phyloP scores from a whole-genome alignment of 768 basidiomycete species.

The Agaricus sinodeliciosus region DNA sequence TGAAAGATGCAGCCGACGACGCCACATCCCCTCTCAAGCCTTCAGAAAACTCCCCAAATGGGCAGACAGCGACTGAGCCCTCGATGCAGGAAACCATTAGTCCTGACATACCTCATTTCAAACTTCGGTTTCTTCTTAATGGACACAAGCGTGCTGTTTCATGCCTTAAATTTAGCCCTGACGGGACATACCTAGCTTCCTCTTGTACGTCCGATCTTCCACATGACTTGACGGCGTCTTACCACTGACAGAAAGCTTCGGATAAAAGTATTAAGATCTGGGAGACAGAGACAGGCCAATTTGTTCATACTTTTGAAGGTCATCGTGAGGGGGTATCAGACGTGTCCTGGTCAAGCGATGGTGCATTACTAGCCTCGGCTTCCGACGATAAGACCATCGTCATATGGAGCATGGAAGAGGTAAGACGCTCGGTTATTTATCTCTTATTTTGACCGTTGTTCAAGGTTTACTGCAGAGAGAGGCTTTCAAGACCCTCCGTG shows the following conservation, averaged over 20 bases:
- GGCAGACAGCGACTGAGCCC: not conserved
- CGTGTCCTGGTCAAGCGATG: conserved; percentile 82
- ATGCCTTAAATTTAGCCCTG: conserved; percentile 82
- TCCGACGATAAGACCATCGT: conserved; percentile 90
- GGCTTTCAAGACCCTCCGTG: conserved; percentile 59
- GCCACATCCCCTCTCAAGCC: not conserved
- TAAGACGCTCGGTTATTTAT: conserved; percentile 19
- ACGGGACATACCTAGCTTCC: conserved; percentile 78
- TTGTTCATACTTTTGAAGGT: conserved; percentile 65
- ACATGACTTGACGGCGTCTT: conserved; percentile 7
- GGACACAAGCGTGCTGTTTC: conserved; percentile 85
- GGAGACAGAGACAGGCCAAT: conserved; percentile 67
- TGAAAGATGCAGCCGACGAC: conserved; percentile 8
- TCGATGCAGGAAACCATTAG: conserved; percentile 1
- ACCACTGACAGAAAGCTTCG: conserved; percentile 50
- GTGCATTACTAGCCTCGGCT: conserved; percentile 80
- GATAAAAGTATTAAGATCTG: conserved; percentile 82
- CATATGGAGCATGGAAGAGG: conserved; percentile 76
- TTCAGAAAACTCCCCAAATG: not conserved
- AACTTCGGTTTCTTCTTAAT: conserved; percentile 53
- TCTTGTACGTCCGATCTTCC: conserved; percentile 50
- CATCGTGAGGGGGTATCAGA: conserved; percentile 85
- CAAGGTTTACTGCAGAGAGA: conserved; percentile 35
- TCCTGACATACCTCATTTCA: conserved; percentile 41
- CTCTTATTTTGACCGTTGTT: conserved; percentile 4